These are phyloP conservation scores for Sphaerulina musiva DNA, from an alignment of 2,329 filamentous ascomycete genomes.

Conservation along the genomic window DNA sequence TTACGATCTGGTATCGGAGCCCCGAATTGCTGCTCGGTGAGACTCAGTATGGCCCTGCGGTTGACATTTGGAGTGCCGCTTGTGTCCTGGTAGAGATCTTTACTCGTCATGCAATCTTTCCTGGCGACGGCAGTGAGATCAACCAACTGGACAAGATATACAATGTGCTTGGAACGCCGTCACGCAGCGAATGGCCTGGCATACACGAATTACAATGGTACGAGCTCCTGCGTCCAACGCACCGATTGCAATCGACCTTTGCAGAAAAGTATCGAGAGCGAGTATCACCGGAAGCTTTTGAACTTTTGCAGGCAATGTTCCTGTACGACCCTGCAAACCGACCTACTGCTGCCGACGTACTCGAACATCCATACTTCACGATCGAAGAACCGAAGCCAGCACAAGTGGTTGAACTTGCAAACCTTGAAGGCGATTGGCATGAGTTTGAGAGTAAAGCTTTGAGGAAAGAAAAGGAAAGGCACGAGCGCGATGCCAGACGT, in stretches of 20 bases:
- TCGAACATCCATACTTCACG: constrained; percentile 83
- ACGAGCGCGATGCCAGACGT: constrained; percentile 51
- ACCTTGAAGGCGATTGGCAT: constrained; percentile 91
- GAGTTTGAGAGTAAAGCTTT: constrained; percentile 96
- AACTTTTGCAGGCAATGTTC: constrained; percentile 78
- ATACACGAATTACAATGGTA: constrained; percentile 97
- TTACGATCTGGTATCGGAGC: constrained; percentile 96
- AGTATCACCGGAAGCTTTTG: constrained; percentile 72
- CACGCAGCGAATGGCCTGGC: constrained; percentile 74
- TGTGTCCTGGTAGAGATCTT: constrained; percentile 98
- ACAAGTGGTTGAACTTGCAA: constrained; percentile 74
- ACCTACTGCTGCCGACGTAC: constrained; percentile 74
- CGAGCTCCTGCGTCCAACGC: constrained; percentile 74
- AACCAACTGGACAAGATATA: constrained; percentile 98
- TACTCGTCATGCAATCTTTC: constrained; percentile 85
- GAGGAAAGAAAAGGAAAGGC: constrained; percentile 76
- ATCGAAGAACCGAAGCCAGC: constrained; percentile 69
- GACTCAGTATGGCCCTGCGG: constrained; percentile 80
- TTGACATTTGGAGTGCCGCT: constrained; percentile 94
- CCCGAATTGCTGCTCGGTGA: constrained; percentile 86
- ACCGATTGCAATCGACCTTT: constrained; percentile 67
- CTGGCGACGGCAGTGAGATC: constrained; percentile 90
- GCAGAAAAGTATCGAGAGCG: constrained; percentile 73
- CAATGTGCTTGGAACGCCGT: constrained; percentile 81
- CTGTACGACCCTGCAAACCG: constrained; percentile 78